Conservation (phyloP, 2,329 filamentous ascomycete species). For the Falciphora oryzae region DNA sequence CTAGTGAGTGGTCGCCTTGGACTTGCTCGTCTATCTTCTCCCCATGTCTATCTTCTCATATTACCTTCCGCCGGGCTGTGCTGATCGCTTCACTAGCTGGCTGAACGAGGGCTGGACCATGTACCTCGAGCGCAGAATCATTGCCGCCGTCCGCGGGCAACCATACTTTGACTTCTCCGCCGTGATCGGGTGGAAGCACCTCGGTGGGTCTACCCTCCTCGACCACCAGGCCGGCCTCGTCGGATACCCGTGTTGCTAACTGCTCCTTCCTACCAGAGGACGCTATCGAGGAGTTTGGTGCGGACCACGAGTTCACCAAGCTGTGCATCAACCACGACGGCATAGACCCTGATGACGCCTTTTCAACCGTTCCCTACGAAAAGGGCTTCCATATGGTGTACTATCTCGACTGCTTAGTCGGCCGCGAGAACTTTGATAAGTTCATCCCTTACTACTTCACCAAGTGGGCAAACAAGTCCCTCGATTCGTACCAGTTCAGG, state of each 20-base stretch:
- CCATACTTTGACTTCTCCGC: conserved; percentile 87
- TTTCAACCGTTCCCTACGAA: conserved; percentile 88
- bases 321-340: conserved; percentile 82
- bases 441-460: conserved; percentile 96
- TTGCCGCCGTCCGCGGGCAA: conserved; percentile 72
- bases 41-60: not conserved
- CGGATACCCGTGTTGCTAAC: not conserved
- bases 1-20: conserved; percentile 44
- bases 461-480: conserved; percentile 75
- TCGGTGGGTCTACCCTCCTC: conserved; percentile 41
- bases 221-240: not conserved
- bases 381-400: conserved; percentile 96
- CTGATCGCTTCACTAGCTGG: conserved; percentile 39
- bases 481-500: conserved; percentile 95
- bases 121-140: conserved; percentile 85
- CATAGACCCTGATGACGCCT: conserved; percentile 92
- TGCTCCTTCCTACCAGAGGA: conserved; percentile 49
- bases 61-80: conserved; percentile 8
- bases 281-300: conserved; percentile 72
- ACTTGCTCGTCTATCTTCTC: too few species aligned
- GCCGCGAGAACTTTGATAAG: conserved; percentile 81
- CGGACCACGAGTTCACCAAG: conserved; percentile 89
- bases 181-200: conserved; percentile 91
- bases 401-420: conserved; percentile 79
- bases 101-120: conserved; percentile 83